A percentile compares a stretch with the other conserved stretches of the same genome.
Conservation (phyloP, 2,329 filamentous ascomycete genomes). For the Phialophora chinensis region DNA sequence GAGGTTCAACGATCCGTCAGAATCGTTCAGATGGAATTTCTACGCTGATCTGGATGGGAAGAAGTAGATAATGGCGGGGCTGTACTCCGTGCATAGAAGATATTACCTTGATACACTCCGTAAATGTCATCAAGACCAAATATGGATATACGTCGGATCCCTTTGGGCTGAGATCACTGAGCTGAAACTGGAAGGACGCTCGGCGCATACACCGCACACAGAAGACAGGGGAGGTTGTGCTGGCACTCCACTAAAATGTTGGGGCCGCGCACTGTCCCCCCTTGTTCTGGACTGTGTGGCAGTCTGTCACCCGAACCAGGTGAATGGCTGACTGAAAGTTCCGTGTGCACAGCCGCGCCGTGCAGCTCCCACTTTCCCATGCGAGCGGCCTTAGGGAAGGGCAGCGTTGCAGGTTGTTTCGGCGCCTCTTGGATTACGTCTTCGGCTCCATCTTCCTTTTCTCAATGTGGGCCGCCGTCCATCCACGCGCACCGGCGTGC, state of each 20-base stretch:
- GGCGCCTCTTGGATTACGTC: neutral
- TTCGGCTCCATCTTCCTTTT: neutral
- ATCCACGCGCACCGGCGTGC: neutral
- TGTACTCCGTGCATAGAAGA: neutral
- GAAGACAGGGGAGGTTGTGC: neutral
- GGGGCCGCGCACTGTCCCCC: no score
- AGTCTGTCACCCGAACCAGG: neutral
- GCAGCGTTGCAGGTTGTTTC: neutral
- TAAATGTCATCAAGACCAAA: no score
- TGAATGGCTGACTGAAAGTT: neutral
- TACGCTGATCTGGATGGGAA: slow-evolving; percentile 64
- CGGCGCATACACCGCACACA: no score
- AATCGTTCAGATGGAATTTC: slow-evolving; percentile 63
- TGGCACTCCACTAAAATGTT: neutral
- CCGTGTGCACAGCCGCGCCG: neutral
- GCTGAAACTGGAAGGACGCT: neutral
- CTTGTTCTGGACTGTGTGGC: neutral
- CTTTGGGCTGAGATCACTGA: neutral
- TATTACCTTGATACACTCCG: no score
- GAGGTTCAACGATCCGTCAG: slow-evolving; percentile 66
- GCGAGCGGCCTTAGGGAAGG: neutral
- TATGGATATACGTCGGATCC: no score
- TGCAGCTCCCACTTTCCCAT: neutral
- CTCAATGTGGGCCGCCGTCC: neutral
- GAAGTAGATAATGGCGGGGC: neutral